Conservation (phyloP, 805 yeast genomes). For the Wickerhamiella kazuoi region DNA sequence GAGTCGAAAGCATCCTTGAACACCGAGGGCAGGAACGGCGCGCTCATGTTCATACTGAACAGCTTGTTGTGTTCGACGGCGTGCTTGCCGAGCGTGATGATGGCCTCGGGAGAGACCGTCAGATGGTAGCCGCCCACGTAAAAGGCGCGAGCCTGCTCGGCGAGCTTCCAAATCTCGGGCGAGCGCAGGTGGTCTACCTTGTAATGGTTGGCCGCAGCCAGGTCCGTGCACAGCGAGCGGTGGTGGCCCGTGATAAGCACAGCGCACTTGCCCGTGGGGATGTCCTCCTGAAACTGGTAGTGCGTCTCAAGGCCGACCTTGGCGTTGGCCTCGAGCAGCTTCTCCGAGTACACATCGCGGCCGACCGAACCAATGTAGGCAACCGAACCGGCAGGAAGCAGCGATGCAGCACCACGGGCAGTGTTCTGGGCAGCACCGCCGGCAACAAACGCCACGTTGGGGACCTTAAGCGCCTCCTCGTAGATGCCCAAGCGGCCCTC, state of each 20-base stretch:
- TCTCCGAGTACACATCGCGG: conserved; percentile 69
- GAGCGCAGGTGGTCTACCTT: conserved; percentile 70
- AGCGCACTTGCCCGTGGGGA: conserved; percentile 95
- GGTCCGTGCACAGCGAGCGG: conserved; percentile 89
- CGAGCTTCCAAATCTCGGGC: conserved; percentile 77
- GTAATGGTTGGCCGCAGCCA: conserved; percentile 97
- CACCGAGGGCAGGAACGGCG: conserved; percentile 91
- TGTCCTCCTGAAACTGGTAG: conserved; percentile 60
- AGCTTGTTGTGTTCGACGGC: conserved; percentile 69
- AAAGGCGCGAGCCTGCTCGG: conserved; percentile 62
- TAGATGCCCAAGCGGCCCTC: conserved; percentile 74
- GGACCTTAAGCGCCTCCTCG: conserved; percentile 50
- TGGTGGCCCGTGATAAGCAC: conserved; percentile 75
- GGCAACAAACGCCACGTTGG: conserved; percentile 58
- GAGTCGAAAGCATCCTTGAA: conserved; percentile 80
- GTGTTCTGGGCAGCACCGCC: conserved; percentile 99
- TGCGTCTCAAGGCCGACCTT: conserved; percentile 75
- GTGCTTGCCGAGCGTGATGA: conserved; percentile 73
- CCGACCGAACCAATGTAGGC: conserved; percentile 95
- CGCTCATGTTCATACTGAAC: conserved; percentile 74
- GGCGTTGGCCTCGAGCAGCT: conserved; percentile 64
- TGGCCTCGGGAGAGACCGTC: conserved; percentile 94
- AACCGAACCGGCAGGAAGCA: conserved; percentile 65
- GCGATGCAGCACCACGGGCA: conserved; percentile 94
- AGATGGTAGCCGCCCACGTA: conserved; percentile 99